Evolutionary conservation across 2,329 filamentous ascomycete species (phyloP), one percentile per base, ranked within the genome.

Genomic region (Dothiorella sarmentorum): DNA sequence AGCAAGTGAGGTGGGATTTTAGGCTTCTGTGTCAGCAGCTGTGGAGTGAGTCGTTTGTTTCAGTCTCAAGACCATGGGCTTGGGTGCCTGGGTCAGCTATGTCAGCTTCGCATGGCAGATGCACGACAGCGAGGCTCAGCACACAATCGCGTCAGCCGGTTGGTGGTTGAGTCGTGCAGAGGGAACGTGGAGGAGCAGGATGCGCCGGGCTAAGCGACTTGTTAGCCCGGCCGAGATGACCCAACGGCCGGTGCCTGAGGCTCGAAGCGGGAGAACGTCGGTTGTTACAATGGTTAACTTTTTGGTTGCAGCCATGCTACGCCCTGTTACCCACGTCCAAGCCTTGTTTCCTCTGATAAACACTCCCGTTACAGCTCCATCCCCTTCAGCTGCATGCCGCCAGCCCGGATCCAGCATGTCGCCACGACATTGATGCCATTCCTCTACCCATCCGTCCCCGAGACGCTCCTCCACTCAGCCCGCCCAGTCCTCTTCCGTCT

Each of bases 371-470:
- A 17, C 26, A 38, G 52, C 52, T 20, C 27, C 26, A 26, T 20
- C 52, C 13, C 52, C 38, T 24, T 20, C 52, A 56, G 52, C 56
- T 51, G 56, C 31, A 59, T 59, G 57, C 47, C 47, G 57, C 47
- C 47, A 37, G 37, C 47, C 4, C 38, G 42, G 10, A 4, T 47
- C 10, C 57, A 59, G 42, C 40, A 59, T 45, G 57, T 59, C 57
- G 47, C 38, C 29, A 45, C 57, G 57, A 75, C 73, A 27, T 65
- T 76, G 60, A 73, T 76, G 31, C 75, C 76, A 26, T 78, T 78
- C 62, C 70, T 79, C 52, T 78, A 78, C 65, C 76, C 77, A 27
- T 73, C 72, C 27, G 68, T 78, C 22, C 61, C 63, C 51, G 64
- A 68, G 37, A 62, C 63, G 33, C 68, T 56, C 42, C 40, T 60